Percentiles rank a stretch among this genome's conserved stretches.
phyloP scores from a whole-genome alignment of 208 protist species.

The Leishmania major region DNA sequence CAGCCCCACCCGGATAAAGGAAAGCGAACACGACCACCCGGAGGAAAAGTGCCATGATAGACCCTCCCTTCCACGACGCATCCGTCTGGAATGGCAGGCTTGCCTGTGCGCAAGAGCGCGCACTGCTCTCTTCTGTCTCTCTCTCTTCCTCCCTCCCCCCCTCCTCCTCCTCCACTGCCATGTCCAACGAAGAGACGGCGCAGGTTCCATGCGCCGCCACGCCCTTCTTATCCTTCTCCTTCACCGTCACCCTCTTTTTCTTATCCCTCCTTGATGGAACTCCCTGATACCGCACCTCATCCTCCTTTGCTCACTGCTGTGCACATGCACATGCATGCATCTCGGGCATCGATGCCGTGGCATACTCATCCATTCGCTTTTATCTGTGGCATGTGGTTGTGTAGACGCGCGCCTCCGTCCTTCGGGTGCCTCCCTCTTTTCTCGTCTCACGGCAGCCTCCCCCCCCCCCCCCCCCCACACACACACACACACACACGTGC shows the following conservation, averaged over 20 bases:
- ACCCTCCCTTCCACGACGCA: neutral
- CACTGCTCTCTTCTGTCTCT: neutral
- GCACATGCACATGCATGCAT: neutral
- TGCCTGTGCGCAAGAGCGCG: neutral
- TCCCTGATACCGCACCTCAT: neutral
- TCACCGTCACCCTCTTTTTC: slow-evolving; percentile 55
- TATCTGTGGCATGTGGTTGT: neutral
- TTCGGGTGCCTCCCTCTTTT: neutral
- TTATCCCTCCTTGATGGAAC: slow-evolving; percentile 36
- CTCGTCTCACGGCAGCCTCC: neutral
- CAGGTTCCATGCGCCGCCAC: neutral
- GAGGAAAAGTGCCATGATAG: neutral
- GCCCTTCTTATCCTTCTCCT: slow-evolving; percentile 46
- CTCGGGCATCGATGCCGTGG: neutral
- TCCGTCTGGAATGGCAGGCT: neutral
- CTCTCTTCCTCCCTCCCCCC: too few relatives aligned
- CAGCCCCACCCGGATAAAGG: neutral
- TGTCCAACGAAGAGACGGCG: neutral
- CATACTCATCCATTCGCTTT: neutral
- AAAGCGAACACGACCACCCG: neutral
- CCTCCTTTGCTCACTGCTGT: neutral
- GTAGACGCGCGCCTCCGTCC: neutral
- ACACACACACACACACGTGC: neutral
- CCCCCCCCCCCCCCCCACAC: slow-evolving; percentile 23
- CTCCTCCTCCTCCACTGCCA: neutral